Base-by-base conservation (phyloP, 257 asterid genomes). In the Nicotiana knightiana region DNA sequence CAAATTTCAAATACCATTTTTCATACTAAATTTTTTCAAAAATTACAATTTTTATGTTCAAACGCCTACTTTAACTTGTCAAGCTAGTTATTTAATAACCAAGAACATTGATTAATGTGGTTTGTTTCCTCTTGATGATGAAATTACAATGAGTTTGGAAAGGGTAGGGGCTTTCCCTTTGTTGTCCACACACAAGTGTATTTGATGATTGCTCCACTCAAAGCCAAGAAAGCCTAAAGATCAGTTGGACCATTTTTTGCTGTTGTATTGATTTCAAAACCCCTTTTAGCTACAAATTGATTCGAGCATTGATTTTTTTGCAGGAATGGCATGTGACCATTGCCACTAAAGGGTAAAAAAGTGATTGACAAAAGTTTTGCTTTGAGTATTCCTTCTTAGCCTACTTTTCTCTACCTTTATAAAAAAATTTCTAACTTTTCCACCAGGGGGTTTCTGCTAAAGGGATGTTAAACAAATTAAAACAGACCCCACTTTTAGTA, bases 301-400 rank as follows among this genome's bases (percentile, higher is more conserved):
- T 75, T 28, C 46, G 16, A 51, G 58, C 63, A 75, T 37, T 16
- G 79, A 51, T 75, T 46, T 75, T 46, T 73, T 73, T 73, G 24
- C 43, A 73, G 79, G 76, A 57, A 82, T 66, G 77, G 76, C 85
- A 87, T 83, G 88, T 81, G 88, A 30, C 10, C 32, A 66, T 81
- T 83, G 68, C 81, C 33, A 57, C 77, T 76, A 63, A 57, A 63
- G 79, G 81, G 80, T 55, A 77, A 70, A 62, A 21, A 65, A 71
- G 83, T 77, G 79, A 80, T 43, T 12, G 51, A 39, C 61, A 80
- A 67, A 30, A 76, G 78, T 62, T 57, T 81, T 55, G 65, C 77
- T 68, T 70, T 70, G 1, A 43, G 24, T 46, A 46, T 71, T 71
- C 58, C 21, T 71, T 48, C 62, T 73, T 26, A 24, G 33, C 80